Evolutionary conservation across 257 asterid genomes (phyloP).

Genomic region (Handroanthus guayacan): DNA sequence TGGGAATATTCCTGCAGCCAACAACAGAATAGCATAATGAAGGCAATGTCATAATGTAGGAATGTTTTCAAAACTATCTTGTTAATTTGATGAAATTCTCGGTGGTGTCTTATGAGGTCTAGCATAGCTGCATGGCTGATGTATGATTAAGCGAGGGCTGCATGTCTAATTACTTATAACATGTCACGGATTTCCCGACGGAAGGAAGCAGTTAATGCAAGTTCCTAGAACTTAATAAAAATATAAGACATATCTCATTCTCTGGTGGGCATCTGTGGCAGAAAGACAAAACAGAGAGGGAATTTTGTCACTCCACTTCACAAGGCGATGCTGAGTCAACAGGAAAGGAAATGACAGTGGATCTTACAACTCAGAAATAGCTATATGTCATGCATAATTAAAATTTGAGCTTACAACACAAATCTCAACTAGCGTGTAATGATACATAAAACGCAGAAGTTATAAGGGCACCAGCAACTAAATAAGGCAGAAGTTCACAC

Average conservation of each 20-base stretch:
- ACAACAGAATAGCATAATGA: conserved; percentile 22
- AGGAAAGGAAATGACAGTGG: background rate
- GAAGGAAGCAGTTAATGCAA: background rate
- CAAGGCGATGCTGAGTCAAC: background rate
- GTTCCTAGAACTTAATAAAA: background rate
- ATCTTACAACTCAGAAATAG: background rate
- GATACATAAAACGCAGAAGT: background rate
- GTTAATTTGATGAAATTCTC: background rate
- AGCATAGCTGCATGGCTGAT: background rate
- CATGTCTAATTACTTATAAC: background rate
- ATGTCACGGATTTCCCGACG: background rate
- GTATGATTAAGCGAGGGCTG: background rate
- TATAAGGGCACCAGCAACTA: background rate
- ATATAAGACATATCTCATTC: background rate
- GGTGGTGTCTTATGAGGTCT: background rate
- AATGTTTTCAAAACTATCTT: background rate
- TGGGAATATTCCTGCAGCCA: conserved; percentile 60
- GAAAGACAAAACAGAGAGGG: background rate
- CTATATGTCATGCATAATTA: background rate
- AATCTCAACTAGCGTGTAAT: background rate
- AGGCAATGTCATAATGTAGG: background rate
- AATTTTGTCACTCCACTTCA: background rate
- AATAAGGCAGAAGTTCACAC: background rate
- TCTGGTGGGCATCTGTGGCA: background rate
- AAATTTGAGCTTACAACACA: background rate